A percentile compares a stretch with the other conserved stretches of the same genome.
These are phyloP conservation scores for Trichocladium uniseriatum DNA, from an alignment of 495 filamentous ascomycete species.

Conservation along the genomic window DNA sequence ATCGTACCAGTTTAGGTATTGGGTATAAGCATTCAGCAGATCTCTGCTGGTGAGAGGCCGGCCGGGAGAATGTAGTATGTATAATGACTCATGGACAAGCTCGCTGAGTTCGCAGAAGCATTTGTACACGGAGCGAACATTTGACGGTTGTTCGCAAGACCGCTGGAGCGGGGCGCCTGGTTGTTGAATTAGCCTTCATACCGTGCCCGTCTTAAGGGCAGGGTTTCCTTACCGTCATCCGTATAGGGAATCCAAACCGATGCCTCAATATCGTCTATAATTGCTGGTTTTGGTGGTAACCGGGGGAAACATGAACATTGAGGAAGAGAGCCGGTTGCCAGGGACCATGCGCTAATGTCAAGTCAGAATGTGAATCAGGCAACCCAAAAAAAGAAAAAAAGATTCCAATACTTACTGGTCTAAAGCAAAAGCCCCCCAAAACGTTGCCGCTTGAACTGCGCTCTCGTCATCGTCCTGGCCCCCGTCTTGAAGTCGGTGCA, in stretches of 20 bases:
- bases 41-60: constrained; percentile 48
- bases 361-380: background rate
- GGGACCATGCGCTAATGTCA: constrained; percentile 48
- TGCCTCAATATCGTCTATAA: constrained; percentile 46
- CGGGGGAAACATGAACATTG: constrained; percentile 50
- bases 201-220: background rate
- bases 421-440: constrained; percentile 61
- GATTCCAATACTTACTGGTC: constrained; percentile 48
- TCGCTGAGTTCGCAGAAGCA: constrained; percentile 58
- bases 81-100: constrained; percentile 56
- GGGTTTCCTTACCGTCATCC: constrained; percentile 40
- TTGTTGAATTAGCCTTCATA: constrained; percentile 12
- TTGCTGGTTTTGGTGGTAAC: constrained; percentile 47
- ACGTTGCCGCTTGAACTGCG: constrained; percentile 57
- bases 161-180: constrained; percentile 38
- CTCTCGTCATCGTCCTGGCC: constrained; percentile 43
- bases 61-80: constrained; percentile 52
- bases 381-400: background rate
- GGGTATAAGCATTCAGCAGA: constrained; percentile 46
- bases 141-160: constrained; percentile 44
- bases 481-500: constrained; percentile 42
- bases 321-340: constrained; percentile 53
- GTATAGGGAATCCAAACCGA: constrained; percentile 50
- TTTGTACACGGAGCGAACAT: constrained; percentile 49
- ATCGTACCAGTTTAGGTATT: constrained; percentile 54